Base-by-base conservation (phyloP, 2,329 filamentous ascomycete species). In the Elsinoe ampelina region DNA sequence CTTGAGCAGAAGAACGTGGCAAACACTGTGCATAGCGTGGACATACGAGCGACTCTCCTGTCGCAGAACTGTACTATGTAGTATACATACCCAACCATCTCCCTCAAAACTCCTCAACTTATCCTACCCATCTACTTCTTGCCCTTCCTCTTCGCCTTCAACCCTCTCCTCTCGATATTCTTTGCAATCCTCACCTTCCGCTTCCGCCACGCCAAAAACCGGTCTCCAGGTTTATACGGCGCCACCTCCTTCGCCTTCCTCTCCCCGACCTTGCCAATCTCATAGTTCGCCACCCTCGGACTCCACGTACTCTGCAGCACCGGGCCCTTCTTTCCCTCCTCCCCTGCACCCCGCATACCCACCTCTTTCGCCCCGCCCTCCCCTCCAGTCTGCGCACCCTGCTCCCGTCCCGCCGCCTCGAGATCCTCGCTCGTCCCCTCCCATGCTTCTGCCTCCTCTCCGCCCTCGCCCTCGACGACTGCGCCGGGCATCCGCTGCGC, bases 131-230 rank as follows among this genome's bases (percentile, higher is more conserved):
- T 30, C 26, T 30, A 30, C 43, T 43, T 55, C 41, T 56, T 56
- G 8, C 41, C 54, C 54, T 56, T 56, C 52, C 38, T 55, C 52
- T 42, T 45, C 36, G 20, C 39, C 54, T 56, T 56, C 54, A 56
- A 45, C 19, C 76, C 75, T 69, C 75, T 79, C 72, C 77, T 77
- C 70, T 81, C 78, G 45, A 73, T 74, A 66, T 71, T 75, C 61
- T 70, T 72, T 64, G 75, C 72, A 62, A 74, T 75, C 66, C 77
- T 75, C 61, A 74, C 74, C 57, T 69, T 69, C 56, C 75, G 73
- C 75, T 81, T 85, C 66, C 79, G 76, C 84, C 84, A 86, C 12
- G 84, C 84, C 64, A 78, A 71, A 75, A 80, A 87, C 51, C 81
- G 73, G 65, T 84, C 81, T 38, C 78, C 77, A 11, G 76, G 77